Conservation (phyloP, 1,139 yeast genomes). For the Meyerozyma sp. region DNA sequence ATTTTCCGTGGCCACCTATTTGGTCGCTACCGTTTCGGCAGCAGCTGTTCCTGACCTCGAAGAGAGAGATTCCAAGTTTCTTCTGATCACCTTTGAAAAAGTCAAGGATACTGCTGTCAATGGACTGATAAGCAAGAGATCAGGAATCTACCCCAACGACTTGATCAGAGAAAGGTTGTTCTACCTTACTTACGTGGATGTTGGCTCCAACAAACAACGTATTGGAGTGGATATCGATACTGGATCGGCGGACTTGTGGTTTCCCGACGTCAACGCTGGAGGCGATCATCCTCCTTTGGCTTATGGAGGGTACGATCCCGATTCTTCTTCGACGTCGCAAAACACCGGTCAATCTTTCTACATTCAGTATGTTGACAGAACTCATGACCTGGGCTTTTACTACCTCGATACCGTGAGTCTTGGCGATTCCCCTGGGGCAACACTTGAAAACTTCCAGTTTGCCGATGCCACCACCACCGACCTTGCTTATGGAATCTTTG, state of each 20-base stretch:
- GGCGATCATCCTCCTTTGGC: no score
- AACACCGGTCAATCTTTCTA: constrained; percentile 5
- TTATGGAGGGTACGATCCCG: constrained; percentile 8
- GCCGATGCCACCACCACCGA: constrained; percentile 15
- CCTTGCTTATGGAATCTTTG: constrained; percentile 17
- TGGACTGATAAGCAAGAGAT: neutral
- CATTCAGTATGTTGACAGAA: constrained; percentile 12
- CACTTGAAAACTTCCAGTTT: constrained; percentile 7
- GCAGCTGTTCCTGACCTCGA: neutral
- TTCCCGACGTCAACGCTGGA: constrained; percentile 2
- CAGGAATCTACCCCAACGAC: neutral
- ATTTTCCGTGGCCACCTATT: neutral
- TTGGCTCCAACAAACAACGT: constrained; percentile 7
- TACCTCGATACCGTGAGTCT: constrained; percentile 13
- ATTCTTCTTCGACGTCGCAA: constrained; percentile 5
- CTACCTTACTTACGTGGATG: constrained; percentile 9
- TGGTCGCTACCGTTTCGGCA: neutral
- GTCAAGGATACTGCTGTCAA: neutral
- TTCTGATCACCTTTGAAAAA: neutral
- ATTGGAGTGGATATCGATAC: constrained; percentile 13
- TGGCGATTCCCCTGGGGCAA: constrained; percentile 9
- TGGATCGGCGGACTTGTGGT: constrained; percentile 19
- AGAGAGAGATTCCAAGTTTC: neutral
- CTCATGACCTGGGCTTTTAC: constrained; percentile 11
- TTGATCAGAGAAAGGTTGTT: neutral